phyloP scores from a whole-genome alignment of 2,329 filamentous ascomycete species.

The Cladophialophora exuberans region DNA sequence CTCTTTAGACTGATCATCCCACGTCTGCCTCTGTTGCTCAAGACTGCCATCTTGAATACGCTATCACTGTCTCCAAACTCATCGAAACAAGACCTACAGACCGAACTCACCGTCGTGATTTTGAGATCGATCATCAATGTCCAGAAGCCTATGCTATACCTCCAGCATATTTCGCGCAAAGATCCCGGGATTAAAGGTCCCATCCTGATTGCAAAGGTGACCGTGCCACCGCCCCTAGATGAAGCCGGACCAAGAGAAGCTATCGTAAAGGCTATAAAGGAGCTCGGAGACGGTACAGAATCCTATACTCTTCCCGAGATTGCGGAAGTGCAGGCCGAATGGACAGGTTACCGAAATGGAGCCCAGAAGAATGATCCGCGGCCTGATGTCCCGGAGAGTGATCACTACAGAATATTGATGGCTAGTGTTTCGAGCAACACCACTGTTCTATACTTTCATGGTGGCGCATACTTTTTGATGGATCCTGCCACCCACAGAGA shows the following conservation, averaged over 20 bases:
- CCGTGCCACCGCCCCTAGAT: conserved; percentile 60
- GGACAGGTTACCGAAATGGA: conserved; percentile 48
- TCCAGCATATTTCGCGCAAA: conserved; percentile 65
- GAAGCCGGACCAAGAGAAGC: conserved; percentile 37
- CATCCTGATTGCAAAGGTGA: conserved; percentile 78
- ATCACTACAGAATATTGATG: conserved; percentile 46
- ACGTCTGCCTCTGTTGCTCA: conserved; percentile 47
- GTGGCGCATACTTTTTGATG: conserved; percentile 50
- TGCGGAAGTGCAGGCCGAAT: conserved; percentile 47
- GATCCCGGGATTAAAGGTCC: conserved; percentile 74
- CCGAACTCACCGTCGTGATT: conserved; percentile 71
- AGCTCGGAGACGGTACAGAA: conserved; percentile 43
- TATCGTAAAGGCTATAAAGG: conserved; percentile 44
- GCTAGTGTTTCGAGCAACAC: conserved; percentile 44
- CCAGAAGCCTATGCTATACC: conserved; percentile 58
- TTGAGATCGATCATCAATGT: conserved; percentile 67
- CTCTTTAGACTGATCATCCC: conserved; percentile 44
- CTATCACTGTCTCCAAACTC: conserved; percentile 71
- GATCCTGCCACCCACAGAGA: conserved; percentile 49
- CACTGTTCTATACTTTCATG: conserved; percentile 52
- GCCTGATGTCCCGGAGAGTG: conserved; percentile 46
- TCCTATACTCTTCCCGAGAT: conserved; percentile 43
- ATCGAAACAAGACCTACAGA: conserved; percentile 77
- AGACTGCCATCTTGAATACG: conserved; percentile 45
- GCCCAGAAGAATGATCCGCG: conserved; percentile 43